Evolutionary conservation across 352 stramenopile species (phyloP).

Genomic region (Phytophthora pistaciae): DNA sequence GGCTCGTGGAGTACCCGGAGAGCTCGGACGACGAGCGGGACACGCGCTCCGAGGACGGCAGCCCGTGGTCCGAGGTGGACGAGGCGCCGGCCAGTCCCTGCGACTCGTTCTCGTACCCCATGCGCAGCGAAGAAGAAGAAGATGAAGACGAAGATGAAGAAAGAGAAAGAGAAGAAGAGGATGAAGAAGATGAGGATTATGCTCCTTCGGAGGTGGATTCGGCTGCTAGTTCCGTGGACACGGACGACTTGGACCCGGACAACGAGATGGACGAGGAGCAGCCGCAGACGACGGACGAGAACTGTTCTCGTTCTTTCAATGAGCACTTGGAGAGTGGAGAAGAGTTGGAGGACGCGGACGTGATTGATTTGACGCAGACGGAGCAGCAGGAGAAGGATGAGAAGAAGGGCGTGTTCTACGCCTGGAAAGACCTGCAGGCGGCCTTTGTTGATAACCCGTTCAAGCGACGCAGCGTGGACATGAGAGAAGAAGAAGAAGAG

Average conservation of each 20-base stretch:
- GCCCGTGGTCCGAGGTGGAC: conserved; percentile 22
- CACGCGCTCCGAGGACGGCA: neutral
- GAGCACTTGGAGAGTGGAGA: neutral
- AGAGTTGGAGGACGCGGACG: neutral
- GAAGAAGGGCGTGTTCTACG: conserved; percentile 16
- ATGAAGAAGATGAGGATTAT: conserved; percentile 42
- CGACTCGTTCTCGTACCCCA: conserved; percentile 40
- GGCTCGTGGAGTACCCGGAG: conserved; percentile 62
- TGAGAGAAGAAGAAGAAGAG: neutral
- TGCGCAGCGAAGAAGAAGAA: conserved; percentile 20
- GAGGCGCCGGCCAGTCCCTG: conserved; percentile 36
- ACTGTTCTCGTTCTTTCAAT: neutral
- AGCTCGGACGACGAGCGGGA: conserved; percentile 54
- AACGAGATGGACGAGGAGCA: conserved; percentile 20
- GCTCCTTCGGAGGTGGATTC: conserved; percentile 31
- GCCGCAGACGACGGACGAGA: conserved; percentile 3
- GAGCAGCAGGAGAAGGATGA: neutral
- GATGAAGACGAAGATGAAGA: neutral
- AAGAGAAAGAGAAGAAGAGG: conserved; percentile 9
- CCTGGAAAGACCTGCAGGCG: conserved; percentile 32
- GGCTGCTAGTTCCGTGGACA: conserved; percentile 30
- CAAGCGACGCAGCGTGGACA: conserved; percentile 26
- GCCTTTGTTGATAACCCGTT: conserved; percentile 36
- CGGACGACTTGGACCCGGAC: conserved; percentile 35
- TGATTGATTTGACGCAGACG: neutral